phyloP scores from a whole-genome alignment of 2,329 filamentous ascomycete genomes.

The Cercospora sp. region DNA sequence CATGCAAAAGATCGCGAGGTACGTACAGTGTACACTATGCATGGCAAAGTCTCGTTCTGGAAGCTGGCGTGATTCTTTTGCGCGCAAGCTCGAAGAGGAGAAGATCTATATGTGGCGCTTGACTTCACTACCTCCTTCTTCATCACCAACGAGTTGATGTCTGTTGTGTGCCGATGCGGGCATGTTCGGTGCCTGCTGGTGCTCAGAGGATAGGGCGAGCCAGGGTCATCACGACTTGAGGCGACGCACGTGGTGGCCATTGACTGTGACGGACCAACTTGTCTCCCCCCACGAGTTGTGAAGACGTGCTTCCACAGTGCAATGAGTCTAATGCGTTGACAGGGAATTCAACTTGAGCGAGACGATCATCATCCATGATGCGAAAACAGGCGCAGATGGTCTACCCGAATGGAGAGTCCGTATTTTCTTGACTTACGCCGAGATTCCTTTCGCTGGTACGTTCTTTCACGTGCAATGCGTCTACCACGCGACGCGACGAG shows the following conservation, averaged over 20 bases:
- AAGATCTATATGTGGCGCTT: not conserved
- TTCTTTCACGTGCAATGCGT: not conserved
- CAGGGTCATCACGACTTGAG: not conserved
- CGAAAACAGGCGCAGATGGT: constrained; percentile 22
- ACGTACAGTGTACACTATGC: not conserved
- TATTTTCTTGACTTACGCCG: constrained; percentile 54
- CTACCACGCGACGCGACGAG: not conserved
- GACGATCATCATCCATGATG: constrained; percentile 55
- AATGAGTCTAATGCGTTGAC: not conserved
- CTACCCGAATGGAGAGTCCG: constrained; percentile 48
- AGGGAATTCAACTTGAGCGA: constrained; percentile 60
- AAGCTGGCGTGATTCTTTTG: not conserved
- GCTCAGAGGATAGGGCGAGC: not conserved
- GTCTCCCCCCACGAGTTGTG: not conserved
- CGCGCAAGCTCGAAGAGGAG: not conserved
- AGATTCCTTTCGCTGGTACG: constrained; percentile 55
- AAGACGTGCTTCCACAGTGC: not conserved
- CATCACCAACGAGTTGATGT: not conserved
- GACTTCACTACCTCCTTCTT: not conserved
- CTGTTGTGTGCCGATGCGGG: not conserved
- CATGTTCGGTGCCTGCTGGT: not conserved
- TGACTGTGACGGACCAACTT: not conserved
- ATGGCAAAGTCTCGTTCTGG: not conserved
- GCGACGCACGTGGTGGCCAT: not conserved
- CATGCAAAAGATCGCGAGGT: constrained; percentile 54